Evolutionary conservation across 2,329 filamentous ascomycete species (phyloP).

Genomic region (Penicillium carneum): DNA sequence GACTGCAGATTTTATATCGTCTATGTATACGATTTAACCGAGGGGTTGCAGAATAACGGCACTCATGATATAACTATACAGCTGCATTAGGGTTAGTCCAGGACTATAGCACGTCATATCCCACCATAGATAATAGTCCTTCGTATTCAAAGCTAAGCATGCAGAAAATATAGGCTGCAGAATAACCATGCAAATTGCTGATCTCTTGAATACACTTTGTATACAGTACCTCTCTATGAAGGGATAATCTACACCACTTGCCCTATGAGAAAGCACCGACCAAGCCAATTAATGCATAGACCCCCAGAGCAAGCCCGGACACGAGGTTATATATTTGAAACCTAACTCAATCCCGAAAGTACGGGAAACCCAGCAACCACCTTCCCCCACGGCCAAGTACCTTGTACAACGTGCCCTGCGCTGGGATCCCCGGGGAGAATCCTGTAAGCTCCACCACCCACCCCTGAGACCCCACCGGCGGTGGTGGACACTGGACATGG

Average conservation of each 20-base stretch:
- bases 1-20: background rate
- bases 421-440: slow-evolving; percentile 34
- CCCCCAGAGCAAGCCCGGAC: background rate
- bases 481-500: slow-evolving; percentile 39
- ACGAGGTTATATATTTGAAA: background rate
- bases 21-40: background rate
- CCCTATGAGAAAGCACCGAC: background rate
- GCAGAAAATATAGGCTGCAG: slow-evolving; percentile 8
- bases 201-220: slow-evolving; percentile 7
- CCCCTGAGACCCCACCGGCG: slow-evolving; percentile 31
- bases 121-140: background rate
- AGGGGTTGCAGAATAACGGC: too few relatives aligned
- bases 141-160: background rate
- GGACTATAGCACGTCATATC: background rate
- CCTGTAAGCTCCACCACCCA: slow-evolving; percentile 33
- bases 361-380: background rate
- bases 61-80: background rate
- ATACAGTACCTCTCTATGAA: slow-evolving; percentile 16
- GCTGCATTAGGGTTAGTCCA: background rate
- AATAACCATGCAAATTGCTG: slow-evolving; percentile 6
- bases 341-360: background rate
- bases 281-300: background rate
- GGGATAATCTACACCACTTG: background rate
- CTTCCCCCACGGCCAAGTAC: slow-evolving; percentile 14
- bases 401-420: slow-evolving; percentile 22